Evolutionary conservation across 2,329 filamentous ascomycete genomes (phyloP).

Genomic region (Botrytis byssoidea): DNA sequence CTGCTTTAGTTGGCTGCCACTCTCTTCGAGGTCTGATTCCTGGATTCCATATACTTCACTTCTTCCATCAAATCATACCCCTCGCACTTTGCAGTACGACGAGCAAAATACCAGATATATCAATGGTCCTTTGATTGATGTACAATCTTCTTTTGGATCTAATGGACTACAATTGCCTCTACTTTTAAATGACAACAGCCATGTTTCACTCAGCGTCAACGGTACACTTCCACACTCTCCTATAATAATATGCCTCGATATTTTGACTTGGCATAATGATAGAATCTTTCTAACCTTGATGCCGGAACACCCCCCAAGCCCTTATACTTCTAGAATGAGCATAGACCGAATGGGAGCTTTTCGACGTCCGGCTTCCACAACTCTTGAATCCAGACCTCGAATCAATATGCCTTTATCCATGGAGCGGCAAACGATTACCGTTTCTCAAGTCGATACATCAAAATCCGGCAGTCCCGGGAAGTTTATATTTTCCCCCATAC

Average conservation of each 20-base stretch:
- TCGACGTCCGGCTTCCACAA: background rate
- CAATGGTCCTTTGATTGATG: too few relatives aligned
- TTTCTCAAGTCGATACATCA: background rate
- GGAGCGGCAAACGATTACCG: background rate
- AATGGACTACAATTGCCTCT: too few relatives aligned
- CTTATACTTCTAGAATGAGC: background rate
- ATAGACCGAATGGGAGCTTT: background rate
- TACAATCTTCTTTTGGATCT: too few relatives aligned
- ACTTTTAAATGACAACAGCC: too few relatives aligned
- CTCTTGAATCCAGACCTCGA: background rate
- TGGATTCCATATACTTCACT: rapidly evolving
- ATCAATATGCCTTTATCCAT: too few relatives aligned
- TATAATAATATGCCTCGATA: too few relatives aligned
- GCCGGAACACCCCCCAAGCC: background rate
- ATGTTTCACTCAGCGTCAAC: too few relatives aligned
- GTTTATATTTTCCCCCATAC: rapidly evolving
- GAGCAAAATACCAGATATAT: too few relatives aligned
- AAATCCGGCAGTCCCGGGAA: background rate
- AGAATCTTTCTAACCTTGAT: background rate
- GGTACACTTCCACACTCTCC: too few relatives aligned
- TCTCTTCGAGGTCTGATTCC: rapidly evolving
- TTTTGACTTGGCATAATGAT: rapidly evolving
- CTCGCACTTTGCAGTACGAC: too few relatives aligned
- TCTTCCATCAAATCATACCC: background rate
- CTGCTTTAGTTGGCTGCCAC: background rate